phyloP scores from a whole-genome alignment of 129 eudicot genomes.

The Calendula officinalis region DNA sequence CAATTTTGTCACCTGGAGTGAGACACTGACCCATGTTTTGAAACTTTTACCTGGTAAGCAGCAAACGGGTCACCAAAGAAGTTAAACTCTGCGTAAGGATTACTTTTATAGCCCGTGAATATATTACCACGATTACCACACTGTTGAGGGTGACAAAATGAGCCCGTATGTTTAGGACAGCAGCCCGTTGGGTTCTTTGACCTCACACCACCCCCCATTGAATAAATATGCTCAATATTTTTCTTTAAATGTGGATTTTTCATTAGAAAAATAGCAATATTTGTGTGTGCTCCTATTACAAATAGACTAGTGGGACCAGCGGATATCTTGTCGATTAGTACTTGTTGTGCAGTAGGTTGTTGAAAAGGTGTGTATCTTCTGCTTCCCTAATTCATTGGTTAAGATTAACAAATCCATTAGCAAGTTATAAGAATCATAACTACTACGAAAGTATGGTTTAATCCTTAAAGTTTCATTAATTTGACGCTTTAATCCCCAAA shows the following conservation, averaged over 20 bases:
- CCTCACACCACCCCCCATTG: slow-evolving; percentile 90
- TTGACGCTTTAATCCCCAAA: no score
- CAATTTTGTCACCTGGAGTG: no score
- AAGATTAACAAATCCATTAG: slow-evolving; percentile 19
- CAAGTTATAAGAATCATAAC: neutral
- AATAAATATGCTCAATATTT: slow-evolving; percentile 60
- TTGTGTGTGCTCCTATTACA: slow-evolving; percentile 59
- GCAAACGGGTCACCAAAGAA: slow-evolving; percentile 84
- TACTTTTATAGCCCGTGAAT: slow-evolving; percentile 55
- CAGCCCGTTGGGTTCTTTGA: slow-evolving; percentile 71
- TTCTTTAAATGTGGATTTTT: slow-evolving; percentile 72
- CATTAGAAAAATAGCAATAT: slow-evolving; percentile 69
- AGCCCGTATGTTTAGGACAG: slow-evolving; percentile 41
- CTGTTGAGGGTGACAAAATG: slow-evolving; percentile 51
- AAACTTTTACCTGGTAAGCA: slow-evolving; percentile 94
- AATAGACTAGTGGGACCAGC: slow-evolving; percentile 58
- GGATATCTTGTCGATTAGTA: slow-evolving; percentile 57
- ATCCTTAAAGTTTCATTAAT: no score
- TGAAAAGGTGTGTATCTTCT: slow-evolving; percentile 64
- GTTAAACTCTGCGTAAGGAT: slow-evolving; percentile 92
- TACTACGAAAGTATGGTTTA: no score
- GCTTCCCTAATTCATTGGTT: slow-evolving; percentile 46
- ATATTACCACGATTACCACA: slow-evolving; percentile 76
- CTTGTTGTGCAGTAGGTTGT: slow-evolving; percentile 74
- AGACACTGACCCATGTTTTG: no score